Base-by-base conservation (phyloP, 768 basidiomycete genomes). In the Piloderma croceum region DNA sequence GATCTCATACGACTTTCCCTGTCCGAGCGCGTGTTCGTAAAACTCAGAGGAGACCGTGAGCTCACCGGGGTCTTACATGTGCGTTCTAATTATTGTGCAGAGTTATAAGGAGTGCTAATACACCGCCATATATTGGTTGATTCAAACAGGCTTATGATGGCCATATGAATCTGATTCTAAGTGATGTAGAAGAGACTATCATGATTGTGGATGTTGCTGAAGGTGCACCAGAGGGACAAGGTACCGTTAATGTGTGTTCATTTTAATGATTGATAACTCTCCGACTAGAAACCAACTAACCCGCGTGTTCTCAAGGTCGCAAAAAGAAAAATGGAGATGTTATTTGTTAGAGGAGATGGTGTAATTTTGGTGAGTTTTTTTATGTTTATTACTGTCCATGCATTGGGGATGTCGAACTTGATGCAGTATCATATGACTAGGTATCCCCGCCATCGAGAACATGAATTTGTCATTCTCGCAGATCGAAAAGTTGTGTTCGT, bases 161-260 rank as follows among this genome's bases (percentile, higher is more conserved):
- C n/a, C 96, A 98, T 63, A 98, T 98, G 96, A 98, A 99, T 62
- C 73, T 99, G 53, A 96, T 99, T 47, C 73, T 99, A 52, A 92
- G 90, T 53, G 90, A 97, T 57, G 96, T 97, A 12, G 94, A 97
- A 59, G 96, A 99, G 68, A 92, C 86, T 3, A 90, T 98, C 47
- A 87, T 93, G 79, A 73, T 96, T 47, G 90, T 97, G n/a, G 92
- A 97, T 49, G 66, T 74, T 2, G 67, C 74, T n/a, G 91, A 93
- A 24, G 75, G 74, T 31, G 77, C 67, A 9, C 63, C 71, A 6
- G 72, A 74, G 42, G 69, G 68, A 3, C 71, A 76, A 38, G 74
- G 74, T 2, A 74, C 79, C 18, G 80, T 91, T 7, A 85, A 82
- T 52, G 83, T 83, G 56, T 41, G 69, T 53, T 31, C 19, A n/a